phyloP scores from a whole-genome alignment of 2,329 filamentous ascomycete species.

The Fusarium torreyae region DNA sequence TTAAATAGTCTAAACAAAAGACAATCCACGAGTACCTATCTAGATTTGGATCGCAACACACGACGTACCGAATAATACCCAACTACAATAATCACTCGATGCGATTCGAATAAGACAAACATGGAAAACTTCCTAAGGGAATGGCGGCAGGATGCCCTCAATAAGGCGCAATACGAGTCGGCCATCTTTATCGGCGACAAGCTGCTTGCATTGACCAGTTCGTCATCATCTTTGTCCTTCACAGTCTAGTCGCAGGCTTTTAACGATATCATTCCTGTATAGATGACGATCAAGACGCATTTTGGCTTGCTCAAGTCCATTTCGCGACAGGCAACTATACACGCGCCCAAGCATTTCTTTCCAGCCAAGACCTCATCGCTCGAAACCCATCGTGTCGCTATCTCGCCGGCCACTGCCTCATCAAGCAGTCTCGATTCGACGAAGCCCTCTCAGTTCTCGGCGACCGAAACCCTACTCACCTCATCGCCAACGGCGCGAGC shows the following conservation, averaged over 20 bases:
- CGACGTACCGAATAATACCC: not conserved
- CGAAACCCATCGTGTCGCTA: slow-evolving; percentile 92
- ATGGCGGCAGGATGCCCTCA: slow-evolving; percentile 95
- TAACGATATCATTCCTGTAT: slow-evolving; percentile 15
- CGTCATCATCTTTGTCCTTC: slow-evolving; percentile 50
- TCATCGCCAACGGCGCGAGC: slow-evolving; percentile 73
- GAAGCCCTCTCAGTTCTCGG: slow-evolving; percentile 90
- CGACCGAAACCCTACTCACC: slow-evolving; percentile 92
- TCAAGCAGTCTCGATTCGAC: slow-evolving; percentile 91
- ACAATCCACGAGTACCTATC: slow-evolving; percentile 2
- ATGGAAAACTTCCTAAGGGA: slow-evolving; percentile 96
- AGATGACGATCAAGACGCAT: slow-evolving; percentile 96
- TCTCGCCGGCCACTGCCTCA: slow-evolving; percentile 91
- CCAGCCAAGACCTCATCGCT: slow-evolving; percentile 84
- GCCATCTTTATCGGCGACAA: slow-evolving; percentile 99
- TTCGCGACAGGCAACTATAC: slow-evolving; percentile 97
- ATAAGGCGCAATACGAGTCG: slow-evolving; percentile 96
- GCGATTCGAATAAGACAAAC: slow-evolving; percentile 14
- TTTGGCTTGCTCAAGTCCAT: slow-evolving; percentile 98
- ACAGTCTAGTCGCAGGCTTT: not conserved
- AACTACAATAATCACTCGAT: slow-evolving; percentile 2
- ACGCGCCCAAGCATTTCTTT: slow-evolving; percentile 88
- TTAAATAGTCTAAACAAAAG: slow-evolving; percentile 41
- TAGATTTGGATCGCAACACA: slow-evolving; percentile 7
- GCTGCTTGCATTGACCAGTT: slow-evolving; percentile 92